Evolutionary conservation across 805 yeast genomes (phyloP).

Genomic region (Starmerella apicola): DNA sequence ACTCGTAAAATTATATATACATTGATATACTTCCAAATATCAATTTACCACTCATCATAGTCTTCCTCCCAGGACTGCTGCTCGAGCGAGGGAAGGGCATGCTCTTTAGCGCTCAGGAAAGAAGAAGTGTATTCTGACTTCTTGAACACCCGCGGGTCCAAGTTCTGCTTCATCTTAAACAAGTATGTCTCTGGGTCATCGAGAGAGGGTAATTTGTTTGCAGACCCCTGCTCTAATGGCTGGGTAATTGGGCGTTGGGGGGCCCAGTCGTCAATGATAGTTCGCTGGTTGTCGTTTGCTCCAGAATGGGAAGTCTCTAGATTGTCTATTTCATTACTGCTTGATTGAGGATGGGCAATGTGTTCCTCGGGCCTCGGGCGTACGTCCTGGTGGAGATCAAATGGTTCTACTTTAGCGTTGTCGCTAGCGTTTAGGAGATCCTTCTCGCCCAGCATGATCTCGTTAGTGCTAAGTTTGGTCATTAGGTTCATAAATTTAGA

Average conservation of each 20-base stretch:
- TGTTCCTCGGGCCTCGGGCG: not conserved
- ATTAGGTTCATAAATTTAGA: slow-evolving; percentile 20
- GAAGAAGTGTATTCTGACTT: slow-evolving; percentile 8
- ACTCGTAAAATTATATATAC: no score
- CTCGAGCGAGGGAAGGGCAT: slow-evolving; percentile 10
- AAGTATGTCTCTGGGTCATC: slow-evolving; percentile 21
- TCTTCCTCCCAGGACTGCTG: slow-evolving; percentile 20
- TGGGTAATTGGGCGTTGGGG: not conserved
- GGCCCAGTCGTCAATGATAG: not conserved
- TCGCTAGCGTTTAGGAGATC: slow-evolving; percentile 9
- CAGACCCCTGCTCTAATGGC: not conserved
- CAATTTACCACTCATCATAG: slow-evolving; percentile 18
- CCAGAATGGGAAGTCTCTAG: no score
- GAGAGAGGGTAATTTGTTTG: slow-evolving; percentile 12
- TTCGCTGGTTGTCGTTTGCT: not conserved
- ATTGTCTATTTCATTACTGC: not conserved
- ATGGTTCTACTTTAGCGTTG: not conserved
- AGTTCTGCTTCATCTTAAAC: slow-evolving; percentile 7
- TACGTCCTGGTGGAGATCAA: not conserved
- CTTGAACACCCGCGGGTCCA: slow-evolving; percentile 4
- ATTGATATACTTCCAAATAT: no score
- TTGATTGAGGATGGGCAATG: not conserved
- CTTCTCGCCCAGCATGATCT: slow-evolving; percentile 9
- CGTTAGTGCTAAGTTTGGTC: slow-evolving; percentile 12
- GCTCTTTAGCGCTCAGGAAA: slow-evolving; percentile 14